These are phyloP conservation scores for Leptographium lundbergii DNA, from an alignment of 2,329 filamentous ascomycete genomes.

Conservation along the genomic window DNA sequence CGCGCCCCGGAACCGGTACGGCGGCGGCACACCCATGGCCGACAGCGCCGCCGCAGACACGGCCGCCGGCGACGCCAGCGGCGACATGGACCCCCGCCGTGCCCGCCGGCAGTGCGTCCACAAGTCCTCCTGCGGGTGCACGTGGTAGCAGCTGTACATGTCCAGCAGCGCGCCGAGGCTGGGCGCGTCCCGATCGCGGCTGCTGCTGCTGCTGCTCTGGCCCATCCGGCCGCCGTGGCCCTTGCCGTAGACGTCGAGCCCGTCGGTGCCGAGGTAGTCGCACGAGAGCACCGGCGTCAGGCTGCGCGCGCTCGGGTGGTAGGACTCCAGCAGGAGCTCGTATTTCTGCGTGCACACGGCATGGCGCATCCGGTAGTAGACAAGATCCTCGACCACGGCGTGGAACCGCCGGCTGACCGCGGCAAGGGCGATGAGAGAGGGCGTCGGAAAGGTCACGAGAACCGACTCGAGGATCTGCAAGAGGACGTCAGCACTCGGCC, in stretches of 20 bases:
- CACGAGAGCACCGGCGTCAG: constrained; percentile 57
- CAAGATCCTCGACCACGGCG: constrained; percentile 15
- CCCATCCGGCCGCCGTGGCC: too few relatives aligned
- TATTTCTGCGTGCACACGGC: constrained; percentile 47
- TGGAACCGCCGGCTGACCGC: constrained; percentile 19
- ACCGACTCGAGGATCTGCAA: constrained; percentile 20
- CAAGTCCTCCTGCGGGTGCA: constrained; percentile 43
- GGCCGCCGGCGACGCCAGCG: background rate
- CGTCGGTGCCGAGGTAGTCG: constrained; percentile 51
- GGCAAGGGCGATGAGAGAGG: constrained; percentile 16
- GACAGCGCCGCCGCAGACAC: background rate
- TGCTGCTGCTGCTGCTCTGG: constrained; percentile 7
- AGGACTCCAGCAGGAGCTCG: constrained; percentile 65
- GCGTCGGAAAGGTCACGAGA: constrained; percentile 17
- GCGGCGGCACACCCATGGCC: background rate
- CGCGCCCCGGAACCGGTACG: background rate
- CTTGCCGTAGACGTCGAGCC: constrained; percentile 26
- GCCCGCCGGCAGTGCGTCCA: constrained; percentile 9
- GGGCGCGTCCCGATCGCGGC: background rate
- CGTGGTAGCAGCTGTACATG: constrained; percentile 61
- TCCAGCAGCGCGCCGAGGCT: constrained; percentile 30
- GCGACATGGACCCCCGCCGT: background rate
- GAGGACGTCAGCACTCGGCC: too few relatives aligned
- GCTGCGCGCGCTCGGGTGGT: constrained; percentile 56
- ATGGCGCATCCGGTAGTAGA: constrained; percentile 21